Evolutionary conservation across 345 rosid species (phyloP).

Genomic region (Trapa bicornis): DNA sequence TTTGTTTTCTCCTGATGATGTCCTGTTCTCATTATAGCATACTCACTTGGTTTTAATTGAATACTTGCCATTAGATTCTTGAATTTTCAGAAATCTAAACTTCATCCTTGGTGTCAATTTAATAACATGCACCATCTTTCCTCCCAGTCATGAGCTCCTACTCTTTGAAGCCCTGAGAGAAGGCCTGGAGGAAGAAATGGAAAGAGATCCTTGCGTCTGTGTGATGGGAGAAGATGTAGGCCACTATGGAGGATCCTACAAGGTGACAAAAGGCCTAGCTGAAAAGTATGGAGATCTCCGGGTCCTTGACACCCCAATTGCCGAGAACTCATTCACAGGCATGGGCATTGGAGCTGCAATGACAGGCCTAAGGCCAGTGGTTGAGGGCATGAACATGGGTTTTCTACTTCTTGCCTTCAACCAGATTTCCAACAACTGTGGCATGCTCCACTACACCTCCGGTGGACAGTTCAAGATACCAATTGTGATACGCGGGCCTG

Average conservation of each 20-base stretch:
- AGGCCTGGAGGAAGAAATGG: conserved; percentile 98
- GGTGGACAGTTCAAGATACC: conserved; percentile 96
- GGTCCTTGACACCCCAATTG: conserved; percentile 92
- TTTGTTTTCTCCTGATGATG: neutral
- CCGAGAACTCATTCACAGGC: conserved; percentile 92
- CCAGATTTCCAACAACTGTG: conserved; percentile 96
- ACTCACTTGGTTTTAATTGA: neutral
- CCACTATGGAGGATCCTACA: conserved; percentile 94
- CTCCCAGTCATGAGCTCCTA: conserved; percentile 63
- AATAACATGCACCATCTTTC: conserved; percentile 2
- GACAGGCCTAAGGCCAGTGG: conserved; percentile 80
- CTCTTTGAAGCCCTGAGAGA: conserved; percentile 84
- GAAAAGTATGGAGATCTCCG: conserved; percentile 69
- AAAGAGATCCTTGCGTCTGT: conserved; percentile 67
- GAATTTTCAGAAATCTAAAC: neutral
- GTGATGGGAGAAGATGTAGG: conserved; percentile 99
- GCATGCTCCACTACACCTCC: conserved; percentile 97
- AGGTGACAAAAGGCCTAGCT: conserved; percentile 77
- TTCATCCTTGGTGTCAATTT: neutral
- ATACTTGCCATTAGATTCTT: neutral
- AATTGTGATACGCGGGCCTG: conserved; percentile 85
- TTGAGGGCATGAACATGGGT: conserved; percentile 98
- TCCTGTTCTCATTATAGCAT: neutral
- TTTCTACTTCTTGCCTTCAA: conserved; percentile 92
- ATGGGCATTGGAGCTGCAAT: conserved; percentile 95